phyloP scores from a whole-genome alignment of 2,329 filamentous ascomycete species.

The Colletotrichum ledebouriae region DNA sequence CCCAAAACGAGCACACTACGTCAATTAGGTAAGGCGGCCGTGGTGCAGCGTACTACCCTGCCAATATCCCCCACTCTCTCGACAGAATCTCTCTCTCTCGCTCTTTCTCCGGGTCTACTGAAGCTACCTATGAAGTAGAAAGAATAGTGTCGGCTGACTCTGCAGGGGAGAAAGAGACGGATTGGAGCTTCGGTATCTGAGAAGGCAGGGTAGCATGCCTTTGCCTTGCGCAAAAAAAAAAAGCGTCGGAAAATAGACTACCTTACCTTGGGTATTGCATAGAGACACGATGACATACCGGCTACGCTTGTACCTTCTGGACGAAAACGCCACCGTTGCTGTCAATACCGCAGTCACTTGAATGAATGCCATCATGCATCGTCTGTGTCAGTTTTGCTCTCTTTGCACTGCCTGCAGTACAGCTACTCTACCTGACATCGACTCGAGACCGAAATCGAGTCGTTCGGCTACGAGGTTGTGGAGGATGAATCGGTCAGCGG shows the following conservation, averaged over 20 bases:
- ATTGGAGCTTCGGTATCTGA: neutral
- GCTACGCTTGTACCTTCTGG: too few relatives aligned
- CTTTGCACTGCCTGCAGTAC: constrained; percentile 4
- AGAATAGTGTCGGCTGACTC: constrained; percentile 28
- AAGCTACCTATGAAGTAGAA: neutral
- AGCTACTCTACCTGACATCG: constrained; percentile 2
- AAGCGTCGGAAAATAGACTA: neutral
- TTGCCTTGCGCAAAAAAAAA: neutral
- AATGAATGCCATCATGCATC: neutral
- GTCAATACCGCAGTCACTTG: too few relatives aligned
- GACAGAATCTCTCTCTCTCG: constrained; percentile 14
- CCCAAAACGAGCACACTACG: constrained; percentile 19
- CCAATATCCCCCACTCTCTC: constrained; percentile 35
- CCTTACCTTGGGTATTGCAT: too few relatives aligned
- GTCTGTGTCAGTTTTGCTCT: neutral
- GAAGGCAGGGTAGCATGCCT: neutral
- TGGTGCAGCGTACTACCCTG: constrained; percentile 30
- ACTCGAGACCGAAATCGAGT: constrained; percentile 20
- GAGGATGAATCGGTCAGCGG: constrained; percentile 23
- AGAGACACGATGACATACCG: neutral
- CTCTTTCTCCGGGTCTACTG: constrained; percentile 35
- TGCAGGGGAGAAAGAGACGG: constrained; percentile 16
- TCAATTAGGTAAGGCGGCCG: constrained; percentile 30
- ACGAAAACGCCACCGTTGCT: too few relatives aligned
- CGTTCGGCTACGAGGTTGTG: constrained; percentile 15